A percentile compares a stretch with the other conserved stretches of the same genome.
These are phyloP conservation scores for Fusarium beomiforme DNA, from an alignment of 2,329 filamentous ascomycete genomes.

Conservation along the genomic window DNA sequence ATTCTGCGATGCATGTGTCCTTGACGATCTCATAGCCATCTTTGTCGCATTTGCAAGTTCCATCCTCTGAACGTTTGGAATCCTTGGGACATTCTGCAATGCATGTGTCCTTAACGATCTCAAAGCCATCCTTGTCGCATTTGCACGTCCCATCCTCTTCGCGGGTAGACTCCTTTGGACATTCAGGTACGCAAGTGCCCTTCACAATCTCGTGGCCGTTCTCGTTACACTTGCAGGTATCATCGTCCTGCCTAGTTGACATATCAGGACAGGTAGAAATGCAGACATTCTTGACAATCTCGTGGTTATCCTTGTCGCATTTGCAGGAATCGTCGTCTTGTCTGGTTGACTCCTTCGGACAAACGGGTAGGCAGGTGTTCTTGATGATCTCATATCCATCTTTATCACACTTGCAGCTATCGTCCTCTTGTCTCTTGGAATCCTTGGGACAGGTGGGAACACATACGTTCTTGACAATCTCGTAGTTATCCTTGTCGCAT, in stretches of 20 bases:
- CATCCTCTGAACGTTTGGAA: neutral
- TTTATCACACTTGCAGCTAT: neutral
- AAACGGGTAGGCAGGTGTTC: neutral
- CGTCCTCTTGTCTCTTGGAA: accelerated
- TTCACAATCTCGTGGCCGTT: neutral
- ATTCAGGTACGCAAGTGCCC: neutral
- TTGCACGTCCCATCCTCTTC: neutral
- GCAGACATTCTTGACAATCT: neutral
- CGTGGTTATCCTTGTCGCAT: neutral
- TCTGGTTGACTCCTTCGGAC: accelerated
- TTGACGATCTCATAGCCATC: neutral
- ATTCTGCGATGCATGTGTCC: neutral
- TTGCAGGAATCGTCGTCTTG: neutral
- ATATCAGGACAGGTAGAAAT: accelerated
- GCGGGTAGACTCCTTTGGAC: accelerated
- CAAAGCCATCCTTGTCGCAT: neutral
- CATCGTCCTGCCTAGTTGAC: neutral
- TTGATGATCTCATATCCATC: neutral
- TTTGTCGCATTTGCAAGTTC: neutral
- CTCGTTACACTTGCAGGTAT: neutral
- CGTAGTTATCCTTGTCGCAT: neutral
- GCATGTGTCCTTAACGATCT: neutral
- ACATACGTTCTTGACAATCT: neutral
- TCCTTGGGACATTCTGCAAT: neutral
- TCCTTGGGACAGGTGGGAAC: accelerated